These are phyloP conservation scores for Scutellaria minor DNA, from an alignment of 257 asterid species.

Conservation along the genomic window DNA sequence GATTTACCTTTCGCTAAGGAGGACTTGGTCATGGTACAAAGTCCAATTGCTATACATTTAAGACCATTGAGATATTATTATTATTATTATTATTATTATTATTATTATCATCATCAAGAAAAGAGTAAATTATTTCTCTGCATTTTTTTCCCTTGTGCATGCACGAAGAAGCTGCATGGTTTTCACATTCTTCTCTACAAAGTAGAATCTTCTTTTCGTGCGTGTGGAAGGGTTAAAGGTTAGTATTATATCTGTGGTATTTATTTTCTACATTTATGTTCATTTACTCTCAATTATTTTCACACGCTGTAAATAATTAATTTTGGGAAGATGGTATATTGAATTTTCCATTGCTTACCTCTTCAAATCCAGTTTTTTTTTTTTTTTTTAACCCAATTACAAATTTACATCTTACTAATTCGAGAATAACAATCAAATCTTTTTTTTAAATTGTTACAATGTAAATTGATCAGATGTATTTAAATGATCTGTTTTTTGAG, in stretches of 20 bases:
- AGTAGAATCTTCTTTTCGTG: background rate
- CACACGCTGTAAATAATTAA: background rate
- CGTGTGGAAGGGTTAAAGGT: conserved; percentile 2
- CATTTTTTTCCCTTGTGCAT: conserved; percentile 21
- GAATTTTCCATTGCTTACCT: background rate
- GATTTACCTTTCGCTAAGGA: conserved; percentile 19
- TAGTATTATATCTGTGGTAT: background rate
- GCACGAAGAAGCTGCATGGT: conserved; percentile 22
- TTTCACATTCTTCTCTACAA: background rate
- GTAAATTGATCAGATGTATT: too few relatives aligned
- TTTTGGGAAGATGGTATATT: background rate
- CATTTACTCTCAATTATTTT: conserved; percentile 16
- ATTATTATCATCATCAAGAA: background rate
- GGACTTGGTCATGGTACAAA: conserved; percentile 29
- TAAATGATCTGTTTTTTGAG: too few relatives aligned
- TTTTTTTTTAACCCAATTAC: background rate
- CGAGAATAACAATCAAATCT: too few relatives aligned
- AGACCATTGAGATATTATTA: too few relatives aligned
- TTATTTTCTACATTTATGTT: conserved; percentile 1
- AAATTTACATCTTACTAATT: too few relatives aligned
- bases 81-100: too few relatives aligned
- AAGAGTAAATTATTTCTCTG: too few relatives aligned
- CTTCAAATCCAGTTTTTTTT: conserved; percentile 17
- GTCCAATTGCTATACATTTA: background rate
- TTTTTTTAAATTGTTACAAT: too few relatives aligned